These are phyloP conservation scores for Entomortierella lignicola DNA, from an alignment of 192 early-diverging fungal genomes.

Conservation along the genomic window DNA sequence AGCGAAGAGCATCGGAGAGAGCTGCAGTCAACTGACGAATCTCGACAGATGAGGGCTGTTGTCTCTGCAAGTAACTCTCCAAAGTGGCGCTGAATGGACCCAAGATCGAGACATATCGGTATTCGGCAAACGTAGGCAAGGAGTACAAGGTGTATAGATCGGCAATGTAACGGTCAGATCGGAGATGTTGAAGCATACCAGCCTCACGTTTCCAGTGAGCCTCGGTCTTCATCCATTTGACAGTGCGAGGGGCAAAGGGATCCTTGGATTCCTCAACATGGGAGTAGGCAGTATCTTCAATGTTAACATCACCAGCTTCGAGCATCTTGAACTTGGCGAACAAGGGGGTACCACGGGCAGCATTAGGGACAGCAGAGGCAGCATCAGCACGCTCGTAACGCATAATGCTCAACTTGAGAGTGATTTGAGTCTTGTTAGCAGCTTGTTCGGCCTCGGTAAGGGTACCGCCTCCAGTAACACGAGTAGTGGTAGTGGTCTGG, in stretches of 20 bases:
- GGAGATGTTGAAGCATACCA: conserved; percentile 55
- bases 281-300: conserved; percentile 40
- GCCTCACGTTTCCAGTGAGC: conserved; percentile 56
- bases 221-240: conserved; percentile 56
- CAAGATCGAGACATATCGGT: conserved; percentile 50
- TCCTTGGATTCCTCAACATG: conserved; percentile 50
- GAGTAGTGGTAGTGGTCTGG: conserved; percentile 49
- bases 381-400: conserved; percentile 55
- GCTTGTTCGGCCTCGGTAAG: conserved; percentile 51
- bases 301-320: conserved; percentile 39
- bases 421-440: conserved; percentile 55
- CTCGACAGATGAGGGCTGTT: conserved; percentile 25
- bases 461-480: conserved; percentile 40
- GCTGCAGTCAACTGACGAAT: conserved; percentile 44
- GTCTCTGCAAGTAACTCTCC: conserved; percentile 43
- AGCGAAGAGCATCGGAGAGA: conserved; percentile 51
- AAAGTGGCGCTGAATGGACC: conserved; percentile 44
- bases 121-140: conserved; percentile 48
- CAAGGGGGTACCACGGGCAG: conserved; percentile 37
- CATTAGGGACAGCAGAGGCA: conserved; percentile 33
- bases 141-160: conserved; percentile 52
- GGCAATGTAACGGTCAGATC: conserved; percentile 49
- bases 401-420: conserved; percentile 53
- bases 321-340: conserved; percentile 58
- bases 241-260: conserved; percentile 35